Evolutionary conservation across 495 filamentous ascomycete genomes (phyloP).

Genomic region (Penicillium samsonianum): DNA sequence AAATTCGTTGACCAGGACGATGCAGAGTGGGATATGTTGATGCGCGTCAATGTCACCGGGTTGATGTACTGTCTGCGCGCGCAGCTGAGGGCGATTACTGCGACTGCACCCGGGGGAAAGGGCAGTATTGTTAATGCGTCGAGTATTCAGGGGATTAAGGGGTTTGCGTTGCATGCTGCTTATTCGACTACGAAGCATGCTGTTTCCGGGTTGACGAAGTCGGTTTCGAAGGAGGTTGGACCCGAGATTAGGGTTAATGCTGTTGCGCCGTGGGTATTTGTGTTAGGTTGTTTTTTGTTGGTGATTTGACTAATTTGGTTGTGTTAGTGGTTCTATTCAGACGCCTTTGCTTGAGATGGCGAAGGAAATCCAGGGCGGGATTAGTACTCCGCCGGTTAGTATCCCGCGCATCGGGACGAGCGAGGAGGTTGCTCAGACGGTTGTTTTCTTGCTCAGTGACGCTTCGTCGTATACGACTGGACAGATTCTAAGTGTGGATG

Average conservation of each 20-base stretch:
- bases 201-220: constrained; percentile 59
- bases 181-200: constrained; percentile 62
- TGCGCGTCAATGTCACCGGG: constrained; percentile 58
- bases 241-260: constrained; percentile 60
- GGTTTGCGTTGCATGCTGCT: constrained; percentile 47
- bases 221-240: constrained; percentile 60
- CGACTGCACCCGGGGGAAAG: constrained; percentile 26
- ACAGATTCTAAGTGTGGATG: constrained; percentile 44
- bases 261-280: constrained; percentile 50
- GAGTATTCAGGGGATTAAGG: constrained; percentile 55
- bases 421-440: constrained; percentile 54
- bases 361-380: constrained; percentile 36
- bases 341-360: constrained; percentile 50
- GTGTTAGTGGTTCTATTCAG: constrained; percentile 52
- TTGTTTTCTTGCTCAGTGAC: constrained; percentile 58
- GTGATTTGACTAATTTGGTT: background rate
- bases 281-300: constrained; percentile 11
- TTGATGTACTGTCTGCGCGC: constrained; percentile 59
- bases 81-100: constrained; percentile 49
- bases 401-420: constrained; percentile 47
- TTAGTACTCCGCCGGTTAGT: constrained; percentile 36
- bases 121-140: constrained; percentile 63
- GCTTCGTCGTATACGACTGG: constrained; percentile 58
- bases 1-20: constrained; percentile 42
- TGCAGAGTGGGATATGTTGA: constrained; percentile 54